Base-by-base conservation (phyloP, 768 basidiomycete species). In the Rossbeevera mucosa region DNA sequence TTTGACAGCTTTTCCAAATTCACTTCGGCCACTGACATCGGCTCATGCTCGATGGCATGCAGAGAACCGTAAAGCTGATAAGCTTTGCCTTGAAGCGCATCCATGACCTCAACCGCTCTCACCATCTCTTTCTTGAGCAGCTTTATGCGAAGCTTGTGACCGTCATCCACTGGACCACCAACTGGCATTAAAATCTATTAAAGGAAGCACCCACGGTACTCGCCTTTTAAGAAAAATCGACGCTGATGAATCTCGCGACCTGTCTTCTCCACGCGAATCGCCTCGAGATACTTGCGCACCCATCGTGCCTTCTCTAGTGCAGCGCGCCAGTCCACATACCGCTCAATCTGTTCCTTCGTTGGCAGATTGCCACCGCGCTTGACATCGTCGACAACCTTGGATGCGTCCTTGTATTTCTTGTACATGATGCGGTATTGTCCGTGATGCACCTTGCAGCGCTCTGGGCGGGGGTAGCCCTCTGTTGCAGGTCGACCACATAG, bases 221-320 rank as follows among this genome's bases (percentile, higher is more conserved):
- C 29, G 61, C 71, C 58, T 57, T 70, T 68, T 6, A 70, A 42
- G 33, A 70, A 69, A 54, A 71, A 72, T 2, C 69, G 60, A n/a
- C 42, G 56, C 7, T 59, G 55, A 30, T 72, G 72, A 22, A 72
- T 60, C 1, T 64, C 56, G 25, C 69, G 53, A 0, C 72, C 72
- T 0, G 56, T 51, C 43, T 59, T 62, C 45, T 73, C 72, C 0
- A 63, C 59, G 2, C 70, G 59, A 18, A 72, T 65, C 8, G 67
- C 69, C 41, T 69, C 64, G 9, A 71, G 51, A 47, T 72, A 73
- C 29, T 53, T 42, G 28, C 57, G 58, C 40, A 66, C 54, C 56
- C 59, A 56, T 7, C 56, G 58, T 2, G 53, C 56, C 28, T 67
- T 64, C 22, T 65, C 51, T 8, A 61, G 48, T 16, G 59, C 54